phyloP scores from a whole-genome alignment of 2,329 filamentous ascomycete species.

The Aplosporella prunicola region DNA sequence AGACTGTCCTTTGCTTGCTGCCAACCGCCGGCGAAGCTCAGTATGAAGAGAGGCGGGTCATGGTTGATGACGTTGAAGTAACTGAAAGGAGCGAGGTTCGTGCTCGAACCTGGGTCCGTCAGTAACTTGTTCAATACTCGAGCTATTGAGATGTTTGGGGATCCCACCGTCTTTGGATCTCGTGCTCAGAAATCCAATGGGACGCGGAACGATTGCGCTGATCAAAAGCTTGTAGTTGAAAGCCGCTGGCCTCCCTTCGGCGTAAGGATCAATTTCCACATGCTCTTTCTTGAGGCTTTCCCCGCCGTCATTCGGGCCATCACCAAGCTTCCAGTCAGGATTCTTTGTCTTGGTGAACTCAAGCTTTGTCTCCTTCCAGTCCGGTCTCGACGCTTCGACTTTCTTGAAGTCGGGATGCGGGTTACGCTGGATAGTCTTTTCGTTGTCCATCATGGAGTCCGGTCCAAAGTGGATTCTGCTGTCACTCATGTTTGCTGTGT shows the following conservation, averaged over 20 bases:
- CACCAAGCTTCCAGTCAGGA: constrained; percentile 56
- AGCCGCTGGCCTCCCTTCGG: constrained; percentile 52
- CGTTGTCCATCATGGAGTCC: constrained; percentile 32
- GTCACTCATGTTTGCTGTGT: constrained; percentile 4
- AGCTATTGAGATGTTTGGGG: background rate
- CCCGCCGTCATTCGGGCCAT: constrained; percentile 52
- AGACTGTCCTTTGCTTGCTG: constrained; percentile 67
- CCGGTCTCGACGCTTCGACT: constrained; percentile 56
- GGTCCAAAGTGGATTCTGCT: constrained; percentile 6
- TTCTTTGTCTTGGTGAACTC: constrained; percentile 54
- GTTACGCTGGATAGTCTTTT: constrained; percentile 48
- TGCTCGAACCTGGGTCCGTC: constrained; percentile 27
- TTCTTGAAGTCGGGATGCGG: constrained; percentile 66
- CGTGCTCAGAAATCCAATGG: constrained; percentile 59
- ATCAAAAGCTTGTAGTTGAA: constrained; percentile 93
- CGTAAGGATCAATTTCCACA: constrained; percentile 73
- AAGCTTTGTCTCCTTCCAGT: constrained; percentile 47
- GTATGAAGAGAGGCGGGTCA: constrained; percentile 75
- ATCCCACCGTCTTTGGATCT: constrained; percentile 50
- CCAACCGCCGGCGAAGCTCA: constrained; percentile 50
- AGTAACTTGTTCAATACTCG: too few relatives aligned
- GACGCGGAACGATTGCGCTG: constrained; percentile 70
- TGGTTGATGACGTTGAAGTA: constrained; percentile 79
- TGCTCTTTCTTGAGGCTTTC: constrained; percentile 48
- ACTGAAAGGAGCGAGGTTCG: constrained; percentile 79